Evolutionary conservation across 2,329 filamentous ascomycete genomes (phyloP).

Genomic region (Fusarium veterinarium): DNA sequence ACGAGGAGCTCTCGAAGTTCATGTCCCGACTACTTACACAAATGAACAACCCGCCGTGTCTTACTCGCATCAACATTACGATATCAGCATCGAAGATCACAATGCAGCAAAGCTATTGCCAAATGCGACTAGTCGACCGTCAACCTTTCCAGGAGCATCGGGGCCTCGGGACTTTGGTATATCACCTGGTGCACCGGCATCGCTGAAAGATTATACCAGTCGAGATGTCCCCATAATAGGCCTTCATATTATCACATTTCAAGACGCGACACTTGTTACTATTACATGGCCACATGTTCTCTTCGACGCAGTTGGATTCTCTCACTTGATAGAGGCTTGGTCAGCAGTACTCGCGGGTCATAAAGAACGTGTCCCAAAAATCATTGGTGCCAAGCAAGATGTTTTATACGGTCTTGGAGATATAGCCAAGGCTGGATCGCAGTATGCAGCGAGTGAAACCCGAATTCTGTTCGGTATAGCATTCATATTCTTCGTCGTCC

Average conservation of each 20-base stretch:
- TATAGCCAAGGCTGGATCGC: no score
- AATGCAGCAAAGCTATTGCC: no score
- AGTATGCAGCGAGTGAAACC: background rate
- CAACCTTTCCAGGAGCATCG: no score
- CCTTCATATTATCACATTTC: background rate
- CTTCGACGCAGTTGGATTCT: background rate
- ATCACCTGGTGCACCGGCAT: accelerated
- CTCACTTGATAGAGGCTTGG: background rate
- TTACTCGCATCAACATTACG: background rate
- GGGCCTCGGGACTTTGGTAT: background rate
- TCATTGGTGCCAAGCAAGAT: background rate
- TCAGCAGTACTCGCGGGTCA: accelerated
- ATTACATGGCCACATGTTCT: background rate
- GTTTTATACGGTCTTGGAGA: no score
- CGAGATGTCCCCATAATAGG: background rate
- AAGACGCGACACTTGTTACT: background rate
- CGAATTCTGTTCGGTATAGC: background rate
- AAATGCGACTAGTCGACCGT: background rate
- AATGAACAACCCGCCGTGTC: background rate
- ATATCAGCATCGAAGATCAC: background rate
- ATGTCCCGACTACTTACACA: background rate
- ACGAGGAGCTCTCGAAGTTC: background rate
- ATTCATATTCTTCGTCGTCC: background rate
- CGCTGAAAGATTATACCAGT: background rate
- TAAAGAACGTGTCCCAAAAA: accelerated